phyloP scores from a whole-genome alignment of 352 stramenopile species.

The Globisporangium heterothallicum region DNA sequence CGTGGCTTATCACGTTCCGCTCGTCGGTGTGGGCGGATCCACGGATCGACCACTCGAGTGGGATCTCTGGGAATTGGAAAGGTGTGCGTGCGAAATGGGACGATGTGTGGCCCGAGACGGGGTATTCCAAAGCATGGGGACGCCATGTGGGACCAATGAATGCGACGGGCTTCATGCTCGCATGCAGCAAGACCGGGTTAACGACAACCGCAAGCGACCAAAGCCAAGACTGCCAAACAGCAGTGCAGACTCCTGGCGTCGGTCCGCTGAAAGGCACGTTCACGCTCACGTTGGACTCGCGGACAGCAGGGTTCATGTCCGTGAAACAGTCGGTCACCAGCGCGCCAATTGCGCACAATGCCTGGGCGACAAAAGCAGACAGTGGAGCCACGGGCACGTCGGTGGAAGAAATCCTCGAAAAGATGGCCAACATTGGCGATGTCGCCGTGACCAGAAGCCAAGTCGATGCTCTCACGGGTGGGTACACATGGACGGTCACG shows the following conservation, averaged over 20 bases:
- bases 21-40: conserved; percentile 91
- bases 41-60: conserved; percentile 78
- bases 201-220: conserved; percentile 57
- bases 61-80: conserved; percentile 91
- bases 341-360: conserved; percentile 89
- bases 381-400: conserved; percentile 89
- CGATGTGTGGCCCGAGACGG: conserved; percentile 88
- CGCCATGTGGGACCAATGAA: conserved; percentile 92
- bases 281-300: conserved; percentile 86
- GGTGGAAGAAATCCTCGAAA: conserved; percentile 94
- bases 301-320: conserved; percentile 55
- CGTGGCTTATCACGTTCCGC: conserved; percentile 91
- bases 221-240: conserved; percentile 33
- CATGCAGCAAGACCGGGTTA: conserved; percentile 57
- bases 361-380: conserved; percentile 78
- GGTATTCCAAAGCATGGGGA: conserved; percentile 95
- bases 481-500: conserved; percentile 94
- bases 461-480: conserved; percentile 87
- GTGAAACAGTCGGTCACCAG: conserved; percentile 65
- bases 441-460: conserved; percentile 85
- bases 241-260: conserved; percentile 27
- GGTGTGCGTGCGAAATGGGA: conserved; percentile 67
- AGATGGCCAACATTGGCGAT: conserved; percentile 92
- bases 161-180: conserved; percentile 27
- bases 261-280: conserved; percentile 91